A percentile compares a stretch with the other conserved stretches of the same genome.
These are phyloP conservation scores for Trichoderma arundinaceum DNA, from an alignment of 2,329 filamentous ascomycete species.

Conservation along the genomic window DNA sequence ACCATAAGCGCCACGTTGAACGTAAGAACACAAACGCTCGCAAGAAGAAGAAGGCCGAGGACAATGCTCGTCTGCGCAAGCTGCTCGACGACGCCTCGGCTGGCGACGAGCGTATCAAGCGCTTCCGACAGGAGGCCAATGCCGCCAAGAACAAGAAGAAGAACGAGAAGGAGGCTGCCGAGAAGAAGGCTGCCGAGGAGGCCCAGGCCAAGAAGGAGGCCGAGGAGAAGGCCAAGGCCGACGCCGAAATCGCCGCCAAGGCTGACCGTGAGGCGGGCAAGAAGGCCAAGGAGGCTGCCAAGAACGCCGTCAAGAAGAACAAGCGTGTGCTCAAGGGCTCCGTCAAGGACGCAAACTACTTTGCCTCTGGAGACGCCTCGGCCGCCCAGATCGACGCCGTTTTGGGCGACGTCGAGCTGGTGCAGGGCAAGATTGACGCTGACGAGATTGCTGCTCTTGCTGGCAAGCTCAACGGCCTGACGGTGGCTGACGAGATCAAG, in stretches of 20 bases:
- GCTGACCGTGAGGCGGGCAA: conserved; percentile 80
- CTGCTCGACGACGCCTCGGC: conserved; percentile 85
- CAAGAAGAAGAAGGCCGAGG: conserved; percentile 99
- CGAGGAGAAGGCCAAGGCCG: conserved; percentile 77
- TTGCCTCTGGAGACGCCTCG: conserved; percentile 73
- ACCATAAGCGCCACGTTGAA: conserved; percentile 98
- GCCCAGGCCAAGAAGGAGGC: conserved; percentile 83
- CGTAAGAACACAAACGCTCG: conserved; percentile 97
- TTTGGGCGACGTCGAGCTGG: conserved; percentile 80
- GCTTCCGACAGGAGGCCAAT: conserved; percentile 89
- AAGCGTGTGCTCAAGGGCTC: conserved; percentile 94
- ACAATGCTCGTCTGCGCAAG: conserved; percentile 87
- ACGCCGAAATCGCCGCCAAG: conserved; percentile 88
- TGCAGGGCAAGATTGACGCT: conserved; percentile 86
- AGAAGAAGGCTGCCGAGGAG: conserved; percentile 85
- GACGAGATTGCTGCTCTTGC: conserved; percentile 89
- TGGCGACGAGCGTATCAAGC: conserved; percentile 94
- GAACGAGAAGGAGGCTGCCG: conserved; percentile 86
- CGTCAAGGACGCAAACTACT: conserved; percentile 98
- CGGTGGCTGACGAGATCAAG: conserved; percentile 85
- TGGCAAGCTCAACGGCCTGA: conserved; percentile 77
- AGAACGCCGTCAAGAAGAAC: conserved; percentile 99
- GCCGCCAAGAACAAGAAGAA: conserved; percentile 96
- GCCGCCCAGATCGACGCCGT: conserved; percentile 80
- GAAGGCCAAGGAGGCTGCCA: conserved; percentile 98